Base-by-base conservation (phyloP, 176 grass and related monocot species). In the Carex scoparia region DNA sequence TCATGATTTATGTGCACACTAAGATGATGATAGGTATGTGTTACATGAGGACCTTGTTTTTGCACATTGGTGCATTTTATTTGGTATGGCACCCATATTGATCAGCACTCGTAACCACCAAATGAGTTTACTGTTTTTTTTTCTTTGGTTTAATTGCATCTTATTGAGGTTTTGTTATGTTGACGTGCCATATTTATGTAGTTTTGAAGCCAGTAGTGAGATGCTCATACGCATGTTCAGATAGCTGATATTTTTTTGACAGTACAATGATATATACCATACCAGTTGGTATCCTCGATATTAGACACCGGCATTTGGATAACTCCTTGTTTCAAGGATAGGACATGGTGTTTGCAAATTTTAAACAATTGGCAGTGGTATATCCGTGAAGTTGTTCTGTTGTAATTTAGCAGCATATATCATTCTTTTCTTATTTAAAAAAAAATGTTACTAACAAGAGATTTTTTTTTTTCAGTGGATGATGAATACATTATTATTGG, bases 11-110 rank as follows among this genome's bases (percentile, higher is more conserved):
- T 59, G 95, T 98, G 81, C 95, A 98, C 67, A 86, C 91, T 72
- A 98, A 98, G 80, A 98, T 98, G 95, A 98, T 98, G 95, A 94
- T 98, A 73, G 95, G 92, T 98, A 91, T 59, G 82, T 35, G 31
- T 68, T n/a, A 35, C 12, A 35, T 58, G 13, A 35, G 11, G 74
- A 4, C 49, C 74, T 35, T 35, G 7, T 1, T 79, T 79, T 54
- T 56, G 27, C 53, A 79, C 51, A 79, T 79, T 79, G 28, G 51
- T 58, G 74, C 5, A 2, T 35, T 23, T 11, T 44, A 7, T 68
- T 49, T 27, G 61, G 3, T 53, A 32, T 49, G 55, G 11, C 54
- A 76, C 6, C 9, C 58, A 18, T 28, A 46, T 8, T 79, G 67
- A 27, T 85, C 18, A 37, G 12, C 33, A 35, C 19, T 84, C 32